Conservation (phyloP, 345 rosid species). For the Xanthoceras sorbifolium region DNA sequence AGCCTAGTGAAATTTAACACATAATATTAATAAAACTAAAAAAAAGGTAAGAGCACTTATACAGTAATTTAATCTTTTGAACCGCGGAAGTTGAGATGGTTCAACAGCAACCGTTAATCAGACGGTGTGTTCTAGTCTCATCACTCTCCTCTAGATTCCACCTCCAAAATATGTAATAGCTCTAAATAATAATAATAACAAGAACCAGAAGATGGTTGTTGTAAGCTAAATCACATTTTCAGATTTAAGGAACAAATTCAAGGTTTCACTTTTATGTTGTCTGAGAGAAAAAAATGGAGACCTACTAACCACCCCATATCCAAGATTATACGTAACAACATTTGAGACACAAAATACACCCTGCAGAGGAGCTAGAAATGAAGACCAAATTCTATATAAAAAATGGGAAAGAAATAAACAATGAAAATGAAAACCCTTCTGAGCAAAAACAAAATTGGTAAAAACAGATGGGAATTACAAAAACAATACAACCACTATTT, state of each 20-base stretch:
- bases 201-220: not conserved
- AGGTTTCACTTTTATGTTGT: not conserved
- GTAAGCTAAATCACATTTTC: not conserved
- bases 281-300: not conserved
- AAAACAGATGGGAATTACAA: not conserved
- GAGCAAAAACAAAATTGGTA: conserved; percentile 6
- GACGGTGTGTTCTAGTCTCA: too few species aligned
- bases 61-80: too few species aligned
- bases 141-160: too few species aligned
- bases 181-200: too few species aligned
- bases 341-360: conserved; percentile 8
- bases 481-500: not conserved
- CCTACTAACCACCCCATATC: not conserved
- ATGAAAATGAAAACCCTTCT: not conserved
- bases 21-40: too few species aligned
- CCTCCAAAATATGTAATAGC: too few species aligned
- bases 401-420: not conserved
- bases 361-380: too few species aligned
- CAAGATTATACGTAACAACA: not conserved
- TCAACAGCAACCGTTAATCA: too few species aligned
- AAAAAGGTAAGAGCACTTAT: too few species aligned
- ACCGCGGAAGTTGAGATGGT: too few species aligned
- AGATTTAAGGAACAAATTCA: not conserved
- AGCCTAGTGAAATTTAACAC: too few species aligned
- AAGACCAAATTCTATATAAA: not conserved